Evolutionary conservation across 2,329 filamentous ascomycete species (phyloP).

Genomic region (Colletotrichum spaethianum): DNA sequence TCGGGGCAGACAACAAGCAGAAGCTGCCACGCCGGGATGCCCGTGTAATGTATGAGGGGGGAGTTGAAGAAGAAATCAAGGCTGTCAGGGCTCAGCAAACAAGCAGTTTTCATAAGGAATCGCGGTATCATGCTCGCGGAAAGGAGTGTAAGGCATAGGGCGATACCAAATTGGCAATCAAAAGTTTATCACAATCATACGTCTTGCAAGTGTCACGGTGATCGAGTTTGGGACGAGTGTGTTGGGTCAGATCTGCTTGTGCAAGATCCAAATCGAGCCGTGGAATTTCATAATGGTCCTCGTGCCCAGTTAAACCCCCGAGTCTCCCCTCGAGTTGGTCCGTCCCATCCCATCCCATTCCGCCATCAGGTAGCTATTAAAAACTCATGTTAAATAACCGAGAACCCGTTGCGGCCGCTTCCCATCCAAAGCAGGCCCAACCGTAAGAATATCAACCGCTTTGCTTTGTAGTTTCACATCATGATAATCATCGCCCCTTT

Average conservation of each 20-base stretch:
- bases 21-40: not conserved
- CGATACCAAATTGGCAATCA: slow-evolving; percentile 39
- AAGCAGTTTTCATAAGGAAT: slow-evolving; percentile 21
- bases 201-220: not conserved
- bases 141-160: slow-evolving; percentile 31
- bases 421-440: not conserved
- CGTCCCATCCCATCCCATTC: not conserved
- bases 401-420: slow-evolving; percentile 9
- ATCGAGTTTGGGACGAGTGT: not conserved
- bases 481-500: slow-evolving; percentile 25
- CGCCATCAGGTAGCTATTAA: slow-evolving; percentile 20
- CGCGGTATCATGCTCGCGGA: slow-evolving; percentile 13
- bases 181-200: slow-evolving; percentile 16
- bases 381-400: slow-evolving; percentile 18
- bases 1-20: not conserved
- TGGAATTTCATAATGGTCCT: slow-evolving; percentile 23
- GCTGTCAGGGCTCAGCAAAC: not conserved
- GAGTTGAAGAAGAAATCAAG: not conserved
- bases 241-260: not conserved
- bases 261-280: slow-evolving; percentile 8
- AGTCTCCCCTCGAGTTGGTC: not conserved
- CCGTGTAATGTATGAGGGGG: slow-evolving; percentile 19
- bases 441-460: slow-evolving; percentile 27
- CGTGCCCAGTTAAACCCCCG: slow-evolving; percentile 5
- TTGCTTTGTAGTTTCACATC: slow-evolving; percentile 36